A percentile compares a stretch with the other conserved stretches of the same genome.
These are phyloP conservation scores for Arabidopsis hybrid DNA, from an alignment of 441 rosid genomes.

Conservation along the genomic window DNA sequence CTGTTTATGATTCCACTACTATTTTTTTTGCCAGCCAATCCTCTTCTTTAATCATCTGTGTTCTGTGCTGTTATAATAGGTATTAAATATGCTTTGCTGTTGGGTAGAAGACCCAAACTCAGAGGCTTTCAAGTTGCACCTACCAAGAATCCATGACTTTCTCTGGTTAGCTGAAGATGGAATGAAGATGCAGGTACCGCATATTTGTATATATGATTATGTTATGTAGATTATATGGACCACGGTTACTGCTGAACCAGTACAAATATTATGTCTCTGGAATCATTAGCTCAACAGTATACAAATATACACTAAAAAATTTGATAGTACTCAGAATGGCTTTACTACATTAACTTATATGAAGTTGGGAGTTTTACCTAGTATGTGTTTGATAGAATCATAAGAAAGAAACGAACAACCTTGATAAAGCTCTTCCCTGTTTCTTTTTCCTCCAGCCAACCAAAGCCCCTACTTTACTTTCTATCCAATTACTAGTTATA, in stretches of 20 bases:
- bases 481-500: conserved; percentile 18
- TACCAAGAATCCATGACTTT: conserved; percentile 84
- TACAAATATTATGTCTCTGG: conserved; percentile 18
- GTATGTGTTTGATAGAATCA: conserved; percentile 11
- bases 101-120: conserved; percentile 98
- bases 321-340: background rate
- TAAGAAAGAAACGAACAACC: conserved; percentile 23
- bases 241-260: conserved; percentile 18
- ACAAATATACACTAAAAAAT: conserved; percentile 13
- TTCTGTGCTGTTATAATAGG: conserved; percentile 52
- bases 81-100: conserved; percentile 96
- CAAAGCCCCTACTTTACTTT: conserved; percentile 1
- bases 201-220: conserved; percentile 27
- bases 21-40: background rate
- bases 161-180: conserved; percentile 99
- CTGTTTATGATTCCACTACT: conserved; percentile 14
- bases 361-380: conserved; percentile 6
- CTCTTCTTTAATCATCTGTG: conserved; percentile 19
- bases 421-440: conserved; percentile 17
- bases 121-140: conserved; percentile 91
- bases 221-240: conserved; percentile 17
- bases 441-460: conserved; percentile 16
- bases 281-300: conserved; percentile 23
- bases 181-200: conserved; percentile 93
- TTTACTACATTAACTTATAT: background rate